A percentile compares a stretch with the other conserved stretches of the same genome.
Evolutionary conservation across 371 early-diverging fungal species (phyloP).

Genomic region (Gilbertella persicaria): DNA sequence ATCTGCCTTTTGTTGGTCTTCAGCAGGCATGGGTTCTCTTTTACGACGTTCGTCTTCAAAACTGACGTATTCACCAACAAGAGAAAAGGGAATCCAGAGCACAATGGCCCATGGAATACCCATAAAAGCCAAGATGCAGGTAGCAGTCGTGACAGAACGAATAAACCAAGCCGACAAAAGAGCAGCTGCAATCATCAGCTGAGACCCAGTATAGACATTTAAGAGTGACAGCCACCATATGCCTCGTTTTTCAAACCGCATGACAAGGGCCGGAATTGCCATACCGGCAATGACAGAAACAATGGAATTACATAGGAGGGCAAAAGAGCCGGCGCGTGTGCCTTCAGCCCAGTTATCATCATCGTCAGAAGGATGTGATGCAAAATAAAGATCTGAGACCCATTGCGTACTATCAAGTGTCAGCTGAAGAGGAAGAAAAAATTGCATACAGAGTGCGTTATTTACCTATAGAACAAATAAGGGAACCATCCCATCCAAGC

Average conservation of each 20-base stretch:
- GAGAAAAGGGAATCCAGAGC: conserved; percentile 79
- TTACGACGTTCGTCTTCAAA: conserved; percentile 43
- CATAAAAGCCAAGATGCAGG: conserved; percentile 57
- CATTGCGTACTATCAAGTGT: conserved; percentile 45
- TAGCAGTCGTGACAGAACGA: conserved; percentile 51
- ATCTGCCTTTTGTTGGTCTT: conserved; percentile 12
- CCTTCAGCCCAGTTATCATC: conserved; percentile 46
- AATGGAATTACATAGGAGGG: conserved; percentile 67
- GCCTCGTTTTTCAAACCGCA: conserved; percentile 26
- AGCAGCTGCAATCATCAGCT: conserved; percentile 56
- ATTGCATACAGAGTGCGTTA: not conserved
- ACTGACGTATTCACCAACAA: conserved; percentile 73
- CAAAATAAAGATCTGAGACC: conserved; percentile 60
- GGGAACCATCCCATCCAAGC: conserved; percentile 89
- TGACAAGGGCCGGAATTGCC: conserved; percentile 53
- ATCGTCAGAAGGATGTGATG: conserved; percentile 28
- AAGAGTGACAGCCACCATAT: conserved; percentile 37
- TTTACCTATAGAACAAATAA: conserved; percentile 58
- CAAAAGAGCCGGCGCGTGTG: conserved; percentile 73
- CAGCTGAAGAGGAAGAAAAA: not conserved
- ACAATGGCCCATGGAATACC: conserved; percentile 80
- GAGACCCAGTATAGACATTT: conserved; percentile 62
- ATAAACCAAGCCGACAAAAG: conserved; percentile 63
- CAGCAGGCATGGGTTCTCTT: conserved; percentile 2
- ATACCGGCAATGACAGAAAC: conserved; percentile 64